Evolutionary conservation across 148 eudicot genomes (phyloP).

Genomic region (Rhododendron ovatum): DNA sequence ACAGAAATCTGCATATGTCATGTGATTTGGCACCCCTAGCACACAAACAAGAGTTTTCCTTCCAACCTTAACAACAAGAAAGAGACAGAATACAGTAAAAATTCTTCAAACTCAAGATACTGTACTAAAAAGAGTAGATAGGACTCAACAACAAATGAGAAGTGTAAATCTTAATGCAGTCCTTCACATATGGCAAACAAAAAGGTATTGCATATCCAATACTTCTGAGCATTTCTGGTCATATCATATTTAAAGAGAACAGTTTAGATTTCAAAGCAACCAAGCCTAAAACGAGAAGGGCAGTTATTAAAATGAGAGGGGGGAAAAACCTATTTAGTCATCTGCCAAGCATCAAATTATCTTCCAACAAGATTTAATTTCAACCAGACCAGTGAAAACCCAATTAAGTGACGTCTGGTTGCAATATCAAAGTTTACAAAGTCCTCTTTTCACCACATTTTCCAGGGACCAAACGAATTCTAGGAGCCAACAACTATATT

Average conservation of each 20-base stretch:
- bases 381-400: not conserved
- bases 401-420: not conserved
- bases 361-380: not conserved
- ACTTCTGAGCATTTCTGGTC: not conserved
- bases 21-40: conserved; percentile 94
- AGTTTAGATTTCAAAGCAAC: not conserved
- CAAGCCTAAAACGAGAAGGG: not conserved
- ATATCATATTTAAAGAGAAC: not conserved
- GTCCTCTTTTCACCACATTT: not conserved
- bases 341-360: not conserved
- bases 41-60: conserved; percentile 81
- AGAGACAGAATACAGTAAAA: not conserved
- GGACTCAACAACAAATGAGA: not conserved
- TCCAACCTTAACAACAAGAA: conserved; percentile 47
- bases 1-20: conserved; percentile 98
- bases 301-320: not conserved
- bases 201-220: not conserved
- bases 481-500: not conserved
- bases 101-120: not conserved
- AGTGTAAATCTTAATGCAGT: not conserved
- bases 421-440: not conserved
- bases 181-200: not conserved
- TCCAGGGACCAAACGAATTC: not conserved
- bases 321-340: not conserved
- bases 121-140: not conserved